Conservation (phyloP, 202 grass and related monocot genomes). For the Carex arenaria region DNA sequence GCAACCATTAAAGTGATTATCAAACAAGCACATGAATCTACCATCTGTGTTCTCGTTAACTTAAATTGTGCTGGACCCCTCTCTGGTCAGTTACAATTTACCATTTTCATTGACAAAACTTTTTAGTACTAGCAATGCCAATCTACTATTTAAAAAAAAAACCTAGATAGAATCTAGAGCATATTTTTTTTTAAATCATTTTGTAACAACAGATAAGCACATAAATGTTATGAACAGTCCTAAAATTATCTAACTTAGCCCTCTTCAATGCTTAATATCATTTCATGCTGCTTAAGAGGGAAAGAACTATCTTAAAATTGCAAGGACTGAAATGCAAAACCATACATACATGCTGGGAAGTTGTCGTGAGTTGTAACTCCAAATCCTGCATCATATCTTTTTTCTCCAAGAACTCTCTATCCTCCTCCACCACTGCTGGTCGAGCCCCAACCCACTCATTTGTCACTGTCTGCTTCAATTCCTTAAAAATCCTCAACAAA, state of each 20-base stretch:
- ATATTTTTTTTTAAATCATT: neutral
- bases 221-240: neutral
- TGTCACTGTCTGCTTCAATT: constrained; percentile 78
- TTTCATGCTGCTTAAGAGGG: neutral
- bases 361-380: constrained; percentile 58
- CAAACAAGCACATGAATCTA: neutral
- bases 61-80: neutral
- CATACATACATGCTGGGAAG: constrained; percentile 64
- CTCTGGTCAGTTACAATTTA: neutral
- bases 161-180: neutral
- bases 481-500: constrained; percentile 88
- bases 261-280: neutral
- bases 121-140: neutral
- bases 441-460: constrained; percentile 82
- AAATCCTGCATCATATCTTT: constrained; percentile 80
- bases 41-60: neutral
- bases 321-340: neutral
- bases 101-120: neutral
- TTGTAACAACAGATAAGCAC: neutral
- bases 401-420: constrained; percentile 80
- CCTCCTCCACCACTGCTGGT: constrained; percentile 78
- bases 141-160: neutral
- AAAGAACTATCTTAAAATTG: neutral
- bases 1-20: too few relatives aligned
- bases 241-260: neutral